phyloP scores from a whole-genome alignment of 116 monocot genomes.

The Dioscorea cayenensis region DNA sequence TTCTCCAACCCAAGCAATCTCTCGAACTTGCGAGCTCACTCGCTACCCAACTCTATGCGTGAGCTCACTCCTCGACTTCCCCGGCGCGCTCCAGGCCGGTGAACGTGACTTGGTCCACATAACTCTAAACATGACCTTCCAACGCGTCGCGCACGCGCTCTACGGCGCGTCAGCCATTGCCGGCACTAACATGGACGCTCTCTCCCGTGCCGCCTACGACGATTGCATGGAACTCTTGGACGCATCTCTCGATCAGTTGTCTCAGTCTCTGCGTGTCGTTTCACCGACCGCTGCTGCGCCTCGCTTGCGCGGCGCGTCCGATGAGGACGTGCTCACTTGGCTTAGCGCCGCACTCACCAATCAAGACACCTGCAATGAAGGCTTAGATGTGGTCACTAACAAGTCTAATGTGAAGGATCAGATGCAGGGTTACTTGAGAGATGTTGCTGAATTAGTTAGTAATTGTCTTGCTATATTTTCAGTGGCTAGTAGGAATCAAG shows the following conservation, averaged over 20 bases:
- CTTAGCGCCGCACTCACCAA: conserved; percentile 86
- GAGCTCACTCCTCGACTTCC: conserved; percentile 41
- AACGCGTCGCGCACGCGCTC: conserved; percentile 43
- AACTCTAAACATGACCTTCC: conserved; percentile 73
- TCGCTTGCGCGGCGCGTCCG: conserved; percentile 5
- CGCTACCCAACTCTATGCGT: conserved; percentile 53
- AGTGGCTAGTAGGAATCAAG: conserved; percentile 33
- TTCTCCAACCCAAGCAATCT: conserved; percentile 42
- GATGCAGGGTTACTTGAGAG: conserved; percentile 42
- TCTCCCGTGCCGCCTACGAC: conserved; percentile 54
- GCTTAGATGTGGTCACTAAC: conserved; percentile 37
- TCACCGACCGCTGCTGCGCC: background rate
- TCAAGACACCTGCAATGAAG: conserved; percentile 87
- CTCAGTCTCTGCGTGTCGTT: conserved; percentile 43
- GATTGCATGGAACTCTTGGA: conserved; percentile 91
- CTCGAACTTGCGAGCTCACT: conserved; percentile 38
- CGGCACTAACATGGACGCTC: conserved; percentile 33
- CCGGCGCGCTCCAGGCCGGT: conserved; percentile 40
- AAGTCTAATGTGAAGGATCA: conserved; percentile 29
- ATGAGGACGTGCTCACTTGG: conserved; percentile 84
- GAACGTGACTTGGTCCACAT: conserved; percentile 61
- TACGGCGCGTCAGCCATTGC: conserved; percentile 53
- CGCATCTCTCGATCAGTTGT: conserved; percentile 59
- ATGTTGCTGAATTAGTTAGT: conserved; percentile 67
- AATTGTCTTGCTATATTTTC: conserved; percentile 86